Conservation (phyloP, 441 rosid genomes). For the Adansonia gregorii region DNA sequence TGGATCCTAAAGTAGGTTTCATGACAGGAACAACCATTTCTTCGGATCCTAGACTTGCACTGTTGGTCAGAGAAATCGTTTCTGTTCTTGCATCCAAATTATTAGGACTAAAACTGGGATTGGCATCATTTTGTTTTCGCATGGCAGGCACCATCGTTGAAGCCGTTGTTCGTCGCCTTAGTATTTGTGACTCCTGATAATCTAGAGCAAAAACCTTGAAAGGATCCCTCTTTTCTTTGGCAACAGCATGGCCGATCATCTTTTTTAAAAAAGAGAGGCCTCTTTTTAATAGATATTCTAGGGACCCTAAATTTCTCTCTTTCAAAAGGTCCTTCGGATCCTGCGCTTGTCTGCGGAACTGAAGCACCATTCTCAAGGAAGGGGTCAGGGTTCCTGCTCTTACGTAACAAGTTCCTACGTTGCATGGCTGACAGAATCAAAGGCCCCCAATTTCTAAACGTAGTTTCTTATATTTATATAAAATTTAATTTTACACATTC, state of each 20-base stretch:
- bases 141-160: slow-evolving; percentile 43
- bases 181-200: slow-evolving; percentile 58
- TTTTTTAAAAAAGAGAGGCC: slow-evolving; percentile 47
- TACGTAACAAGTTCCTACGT: no score
- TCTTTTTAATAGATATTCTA: slow-evolving; percentile 50
- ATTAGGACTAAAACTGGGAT: slow-evolving; percentile 29
- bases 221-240: slow-evolving; percentile 69
- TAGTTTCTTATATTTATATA: no score
- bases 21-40: slow-evolving; percentile 33
- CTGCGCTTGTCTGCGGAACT: no score
- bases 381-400: no score
- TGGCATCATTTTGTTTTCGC: slow-evolving; percentile 37
- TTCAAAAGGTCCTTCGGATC: background rate
- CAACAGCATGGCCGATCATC: slow-evolving; percentile 82
- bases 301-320: slow-evolving; percentile 40
- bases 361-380: no score
- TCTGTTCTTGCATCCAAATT: slow-evolving; percentile 44
- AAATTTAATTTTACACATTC: no score
- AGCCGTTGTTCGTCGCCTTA: slow-evolving; percentile 57
- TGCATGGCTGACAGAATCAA: no score
- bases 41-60: slow-evolving; percentile 41
- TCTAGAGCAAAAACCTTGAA: slow-evolving; percentile 45
- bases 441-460: no score
- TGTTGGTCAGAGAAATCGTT: slow-evolving; percentile 37
- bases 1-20: slow-evolving; percentile 38